phyloP scores from a whole-genome alignment of 139 green algal species.

The Chlamydomonas schloesseri region DNA sequence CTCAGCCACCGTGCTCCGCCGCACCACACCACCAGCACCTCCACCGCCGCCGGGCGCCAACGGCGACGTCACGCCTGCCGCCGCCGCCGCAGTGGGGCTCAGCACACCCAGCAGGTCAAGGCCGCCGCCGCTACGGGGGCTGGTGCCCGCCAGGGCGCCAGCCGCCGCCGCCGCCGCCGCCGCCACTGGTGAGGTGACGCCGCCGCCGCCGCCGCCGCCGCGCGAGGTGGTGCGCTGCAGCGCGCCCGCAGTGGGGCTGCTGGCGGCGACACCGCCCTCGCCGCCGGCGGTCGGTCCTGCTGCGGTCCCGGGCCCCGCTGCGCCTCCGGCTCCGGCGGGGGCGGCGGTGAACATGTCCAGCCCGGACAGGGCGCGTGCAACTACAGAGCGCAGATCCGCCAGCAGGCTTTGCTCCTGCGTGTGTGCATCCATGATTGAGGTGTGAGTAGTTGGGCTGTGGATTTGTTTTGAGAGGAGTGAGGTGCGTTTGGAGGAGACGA shows the following conservation, averaged over 20 bases:
- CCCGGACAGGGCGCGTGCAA: conserved; percentile 88
- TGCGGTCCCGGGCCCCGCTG: too few relatives aligned
- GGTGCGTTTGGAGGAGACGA: too few relatives aligned
- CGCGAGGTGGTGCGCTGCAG: too few relatives aligned
- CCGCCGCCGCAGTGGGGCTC: background rate
- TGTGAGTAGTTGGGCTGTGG: too few relatives aligned
- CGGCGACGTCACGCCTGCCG: background rate
- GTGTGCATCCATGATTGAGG: too few relatives aligned
- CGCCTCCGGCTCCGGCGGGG: background rate
- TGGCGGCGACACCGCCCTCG: background rate
- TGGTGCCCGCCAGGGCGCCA: background rate
- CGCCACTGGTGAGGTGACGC: background rate
- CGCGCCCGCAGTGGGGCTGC: too few relatives aligned
- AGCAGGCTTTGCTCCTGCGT: conserved; percentile 88
- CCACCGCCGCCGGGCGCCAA: background rate
- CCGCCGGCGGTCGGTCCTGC: too few relatives aligned
- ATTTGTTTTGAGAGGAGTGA: too few relatives aligned
- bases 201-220: background rate
- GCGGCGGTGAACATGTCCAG: conserved; percentile 87
- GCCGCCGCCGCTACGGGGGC: background rate
- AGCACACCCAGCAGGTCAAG: background rate
- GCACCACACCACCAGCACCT: conserved; percentile 10
- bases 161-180: background rate
- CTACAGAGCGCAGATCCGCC: conserved; percentile 85
- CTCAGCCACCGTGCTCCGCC: conserved; percentile 59